phyloP scores from a whole-genome alignment of 768 basidiomycete genomes.

The Suillus discolor region DNA sequence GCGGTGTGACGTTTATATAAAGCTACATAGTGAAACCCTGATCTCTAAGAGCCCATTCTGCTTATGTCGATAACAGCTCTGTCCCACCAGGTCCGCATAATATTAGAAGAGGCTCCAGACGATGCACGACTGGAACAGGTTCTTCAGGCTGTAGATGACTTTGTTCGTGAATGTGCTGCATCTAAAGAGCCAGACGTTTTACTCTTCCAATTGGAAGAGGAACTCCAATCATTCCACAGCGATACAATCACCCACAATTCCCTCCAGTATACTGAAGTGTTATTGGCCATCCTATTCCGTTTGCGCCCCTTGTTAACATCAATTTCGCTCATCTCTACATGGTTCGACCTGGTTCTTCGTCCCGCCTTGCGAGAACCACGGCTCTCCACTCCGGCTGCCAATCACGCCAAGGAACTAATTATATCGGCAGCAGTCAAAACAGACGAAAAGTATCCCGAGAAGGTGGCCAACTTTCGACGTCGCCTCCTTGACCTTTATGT shows the following conservation, averaged over 20 bases:
- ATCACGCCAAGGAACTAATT: slow-evolving; percentile 74
- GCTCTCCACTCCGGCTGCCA: slow-evolving; percentile 56
- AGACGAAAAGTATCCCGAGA: slow-evolving; percentile 46
- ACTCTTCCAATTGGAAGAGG: slow-evolving; percentile 60
- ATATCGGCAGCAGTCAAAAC: slow-evolving; percentile 57
- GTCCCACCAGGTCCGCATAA: slow-evolving; percentile 55
- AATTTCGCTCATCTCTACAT: slow-evolving; percentile 68
- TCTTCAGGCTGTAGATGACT: slow-evolving; percentile 53
- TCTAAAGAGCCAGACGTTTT: slow-evolving; percentile 47
- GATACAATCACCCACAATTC: slow-evolving; percentile 67
- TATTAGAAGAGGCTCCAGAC: slow-evolving; percentile 57
- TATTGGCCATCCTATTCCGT: slow-evolving; percentile 66
- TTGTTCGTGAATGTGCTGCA: slow-evolving; percentile 51
- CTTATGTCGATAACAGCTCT: slow-evolving; percentile 42
- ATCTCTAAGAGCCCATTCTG: slow-evolving; percentile 4
- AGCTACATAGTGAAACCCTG: neutral
- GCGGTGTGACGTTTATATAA: neutral
- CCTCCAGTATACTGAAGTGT: slow-evolving; percentile 61
- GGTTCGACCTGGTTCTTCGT: slow-evolving; percentile 82
- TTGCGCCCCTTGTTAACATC: slow-evolving; percentile 63
- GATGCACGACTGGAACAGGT: slow-evolving; percentile 52
- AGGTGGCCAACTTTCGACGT: slow-evolving; percentile 65
- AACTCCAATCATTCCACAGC: slow-evolving; percentile 64
- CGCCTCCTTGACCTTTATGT: slow-evolving; percentile 76
- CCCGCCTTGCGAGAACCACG: slow-evolving; percentile 77